phyloP scores from a whole-genome alignment of 768 basidiomycete species.

The Auriculariales sp. region DNA sequence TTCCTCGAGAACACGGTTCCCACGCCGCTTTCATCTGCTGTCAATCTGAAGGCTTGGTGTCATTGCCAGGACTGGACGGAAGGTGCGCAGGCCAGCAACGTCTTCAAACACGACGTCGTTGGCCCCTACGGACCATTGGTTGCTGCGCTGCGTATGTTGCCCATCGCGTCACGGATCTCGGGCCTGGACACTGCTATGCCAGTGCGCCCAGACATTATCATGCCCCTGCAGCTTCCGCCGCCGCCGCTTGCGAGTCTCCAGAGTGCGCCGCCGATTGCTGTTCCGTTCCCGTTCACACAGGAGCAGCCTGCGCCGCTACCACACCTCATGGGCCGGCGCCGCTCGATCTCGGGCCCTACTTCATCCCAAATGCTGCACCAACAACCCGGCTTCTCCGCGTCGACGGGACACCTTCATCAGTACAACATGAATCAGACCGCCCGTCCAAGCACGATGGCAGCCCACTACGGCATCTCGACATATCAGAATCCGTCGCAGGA shows the following conservation, averaged over 20 bases:
- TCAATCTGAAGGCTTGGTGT: slow-evolving; percentile 36
- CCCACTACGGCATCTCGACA: neutral
- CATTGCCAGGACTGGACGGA: slow-evolving; percentile 67
- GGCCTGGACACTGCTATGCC: neutral
- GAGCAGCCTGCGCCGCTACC: slow-evolving; percentile 7
- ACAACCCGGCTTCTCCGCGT: neutral
- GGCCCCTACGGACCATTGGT: slow-evolving; percentile 49
- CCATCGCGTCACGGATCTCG: slow-evolving; percentile 10
- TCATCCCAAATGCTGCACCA: slow-evolving; percentile 1
- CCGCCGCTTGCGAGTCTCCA: slow-evolving; percentile 23
- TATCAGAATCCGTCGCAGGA: neutral
- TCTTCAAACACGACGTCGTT: slow-evolving; percentile 48
- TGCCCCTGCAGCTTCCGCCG: slow-evolving; percentile 23
- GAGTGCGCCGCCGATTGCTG: neutral
- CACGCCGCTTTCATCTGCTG: slow-evolving; percentile 8
- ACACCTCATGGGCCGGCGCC: slow-evolving; percentile 13
- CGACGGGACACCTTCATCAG: neutral
- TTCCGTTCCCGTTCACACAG: neutral
- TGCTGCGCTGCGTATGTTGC: slow-evolving; percentile 37
- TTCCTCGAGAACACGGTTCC: slow-evolving; percentile 37
- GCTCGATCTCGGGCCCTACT: slow-evolving; percentile 17
- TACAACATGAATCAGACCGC: neutral
- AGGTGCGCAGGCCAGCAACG: slow-evolving; percentile 46
- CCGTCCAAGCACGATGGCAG: neutral
- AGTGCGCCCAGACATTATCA: neutral